These are phyloP conservation scores for Xylaria flabelliformis DNA, from an alignment of 495 filamentous ascomycete genomes.

Conservation along the genomic window DNA sequence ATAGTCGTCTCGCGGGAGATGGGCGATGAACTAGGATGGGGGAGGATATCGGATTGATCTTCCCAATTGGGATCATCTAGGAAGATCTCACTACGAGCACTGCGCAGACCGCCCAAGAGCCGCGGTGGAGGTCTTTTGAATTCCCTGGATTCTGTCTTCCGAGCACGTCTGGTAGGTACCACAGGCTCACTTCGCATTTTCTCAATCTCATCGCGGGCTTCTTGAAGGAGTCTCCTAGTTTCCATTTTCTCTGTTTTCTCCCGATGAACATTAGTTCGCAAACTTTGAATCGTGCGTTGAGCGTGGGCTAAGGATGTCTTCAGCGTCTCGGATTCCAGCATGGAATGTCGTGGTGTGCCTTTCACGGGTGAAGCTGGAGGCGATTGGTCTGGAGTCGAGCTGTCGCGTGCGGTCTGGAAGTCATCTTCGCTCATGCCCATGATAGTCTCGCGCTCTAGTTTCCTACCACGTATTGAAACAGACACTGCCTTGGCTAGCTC, in stretches of 20 bases:
- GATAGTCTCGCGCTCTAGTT: constrained; percentile 66
- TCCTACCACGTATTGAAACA: constrained; percentile 68
- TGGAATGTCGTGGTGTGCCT: constrained; percentile 84
- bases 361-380: constrained; percentile 91
- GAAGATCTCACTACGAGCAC: constrained; percentile 75
- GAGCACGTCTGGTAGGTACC: constrained; percentile 62
- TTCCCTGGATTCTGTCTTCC: constrained; percentile 72
- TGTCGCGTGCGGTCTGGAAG: constrained; percentile 68
- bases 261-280: constrained; percentile 91
- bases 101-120: constrained; percentile 79
- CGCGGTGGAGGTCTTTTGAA: constrained; percentile 71
- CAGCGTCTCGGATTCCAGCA: constrained; percentile 90
- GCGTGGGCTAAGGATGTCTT: constrained; percentile 94
- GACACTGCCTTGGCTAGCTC: constrained; percentile 81
- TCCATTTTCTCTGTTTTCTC: constrained; percentile 99
- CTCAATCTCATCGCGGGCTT: constrained; percentile 93
- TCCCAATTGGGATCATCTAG: constrained; percentile 89
- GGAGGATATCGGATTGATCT: constrained; percentile 59
- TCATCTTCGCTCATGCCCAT: constrained; percentile 65
- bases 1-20: constrained; percentile 41
- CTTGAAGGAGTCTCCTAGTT: constrained; percentile 92
- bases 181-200: constrained; percentile 67
- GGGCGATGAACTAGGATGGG: constrained; percentile 38
- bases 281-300: constrained; percentile 92
- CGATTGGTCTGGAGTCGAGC: constrained; percentile 84